These are phyloP conservation scores for Cryphonectria parasitica DNA, from an alignment of 2,329 filamentous ascomycete species.

Conservation along the genomic window DNA sequence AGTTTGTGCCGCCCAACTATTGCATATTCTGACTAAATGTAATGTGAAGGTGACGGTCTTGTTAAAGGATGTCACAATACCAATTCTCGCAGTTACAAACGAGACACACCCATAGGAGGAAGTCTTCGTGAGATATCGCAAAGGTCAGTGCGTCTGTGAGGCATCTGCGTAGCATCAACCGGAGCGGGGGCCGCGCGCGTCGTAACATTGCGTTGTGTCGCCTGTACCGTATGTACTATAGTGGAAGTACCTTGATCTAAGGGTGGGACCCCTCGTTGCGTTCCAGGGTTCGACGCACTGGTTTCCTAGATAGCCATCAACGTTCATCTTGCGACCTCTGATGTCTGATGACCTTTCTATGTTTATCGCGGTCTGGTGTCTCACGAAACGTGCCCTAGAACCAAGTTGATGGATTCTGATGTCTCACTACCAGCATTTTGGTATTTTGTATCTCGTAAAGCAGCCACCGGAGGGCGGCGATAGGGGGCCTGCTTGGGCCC, in stretches of 20 bases:
- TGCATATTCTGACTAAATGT: neutral
- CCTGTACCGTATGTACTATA: neutral
- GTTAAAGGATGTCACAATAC: neutral
- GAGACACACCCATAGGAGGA: neutral
- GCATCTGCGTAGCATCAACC: slow-evolving; percentile 9
- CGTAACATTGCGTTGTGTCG: slow-evolving; percentile 6
- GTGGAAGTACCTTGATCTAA: neutral
- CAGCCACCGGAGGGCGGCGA: neutral
- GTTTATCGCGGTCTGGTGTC: slow-evolving; percentile 18
- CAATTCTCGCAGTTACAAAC: neutral
- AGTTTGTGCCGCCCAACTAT: neutral
- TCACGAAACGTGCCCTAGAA: slow-evolving; percentile 15
- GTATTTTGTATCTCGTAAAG: slow-evolving; percentile 14
- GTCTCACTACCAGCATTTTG: slow-evolving; percentile 10
- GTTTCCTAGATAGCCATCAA: slow-evolving; percentile 21
- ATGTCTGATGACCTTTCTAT: slow-evolving; percentile 16
- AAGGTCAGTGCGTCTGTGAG: neutral
- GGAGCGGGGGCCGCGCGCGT: slow-evolving; percentile 1
- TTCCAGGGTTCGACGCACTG: slow-evolving; percentile 27
- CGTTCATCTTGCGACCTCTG: slow-evolving; percentile 21
- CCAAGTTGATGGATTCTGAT: slow-evolving; percentile 22
- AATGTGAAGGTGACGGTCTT: neutral
- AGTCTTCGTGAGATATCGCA: neutral
- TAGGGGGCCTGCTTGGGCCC: neutral
- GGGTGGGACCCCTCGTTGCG: neutral